Conservation (phyloP, 345 rosid species). For the Syzygium oleosum region DNA sequence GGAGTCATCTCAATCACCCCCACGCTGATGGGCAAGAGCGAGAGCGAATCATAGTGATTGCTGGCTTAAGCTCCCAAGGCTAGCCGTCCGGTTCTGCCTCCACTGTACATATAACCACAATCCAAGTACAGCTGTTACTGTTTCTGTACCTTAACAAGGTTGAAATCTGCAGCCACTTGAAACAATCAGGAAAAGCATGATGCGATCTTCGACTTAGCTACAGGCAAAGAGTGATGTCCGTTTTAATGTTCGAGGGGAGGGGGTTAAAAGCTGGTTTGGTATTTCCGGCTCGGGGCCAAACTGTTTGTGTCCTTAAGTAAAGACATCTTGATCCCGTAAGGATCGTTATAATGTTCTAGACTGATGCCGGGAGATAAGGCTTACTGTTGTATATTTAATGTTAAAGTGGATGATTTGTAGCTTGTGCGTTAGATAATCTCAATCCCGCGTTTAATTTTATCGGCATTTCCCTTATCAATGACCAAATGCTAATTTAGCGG, state of each 20-base stretch:
- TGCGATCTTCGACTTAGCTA: neutral
- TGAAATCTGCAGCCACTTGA: neutral
- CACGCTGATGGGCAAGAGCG: constrained; percentile 49
- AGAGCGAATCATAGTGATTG: constrained; percentile 24
- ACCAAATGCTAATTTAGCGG: neutral
- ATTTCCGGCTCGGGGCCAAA: neutral
- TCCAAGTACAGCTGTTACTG: neutral
- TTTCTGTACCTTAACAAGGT: neutral
- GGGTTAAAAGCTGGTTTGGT: neutral
- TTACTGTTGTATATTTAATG: neutral
- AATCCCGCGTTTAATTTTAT: neutral
- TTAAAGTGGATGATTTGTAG: neutral
- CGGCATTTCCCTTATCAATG: neutral
- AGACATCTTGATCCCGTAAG: neutral
- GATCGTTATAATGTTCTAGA: neutral
- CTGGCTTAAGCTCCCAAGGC: neutral
- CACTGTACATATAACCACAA: neutral
- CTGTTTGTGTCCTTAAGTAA: neutral
- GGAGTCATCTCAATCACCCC: constrained; percentile 75
- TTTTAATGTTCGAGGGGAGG: neutral
- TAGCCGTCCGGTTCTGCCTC: neutral
- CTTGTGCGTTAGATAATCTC: neutral
- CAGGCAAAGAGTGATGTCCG: neutral
- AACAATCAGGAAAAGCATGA: neutral
- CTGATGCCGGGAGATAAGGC: neutral